Evolutionary conservation across 306 rosid species (phyloP).

Genomic region (Lathyrus aphaca): DNA sequence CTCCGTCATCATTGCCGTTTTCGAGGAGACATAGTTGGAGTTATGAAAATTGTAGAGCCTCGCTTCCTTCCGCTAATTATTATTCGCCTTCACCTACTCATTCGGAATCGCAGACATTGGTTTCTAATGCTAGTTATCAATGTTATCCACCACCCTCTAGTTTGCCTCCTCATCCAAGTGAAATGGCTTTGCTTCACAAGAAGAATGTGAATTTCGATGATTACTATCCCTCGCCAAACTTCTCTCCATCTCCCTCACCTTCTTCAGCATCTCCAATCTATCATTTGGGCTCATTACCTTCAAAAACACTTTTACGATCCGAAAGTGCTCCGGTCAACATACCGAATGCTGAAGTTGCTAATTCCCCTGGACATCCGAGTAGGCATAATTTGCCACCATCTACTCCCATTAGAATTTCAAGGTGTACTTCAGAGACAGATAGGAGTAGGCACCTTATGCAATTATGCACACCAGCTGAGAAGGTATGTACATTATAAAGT

Average conservation of each 20-base stretch:
- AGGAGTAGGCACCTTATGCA: conserved; percentile 48
- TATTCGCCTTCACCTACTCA: conserved; percentile 73
- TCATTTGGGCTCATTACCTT: conserved; percentile 44
- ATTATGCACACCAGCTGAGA: conserved; percentile 56
- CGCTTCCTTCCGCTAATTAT: conserved; percentile 50
- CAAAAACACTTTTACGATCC: conserved; percentile 62
- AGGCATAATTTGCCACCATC: conserved; percentile 66
- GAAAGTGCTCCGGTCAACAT: conserved; percentile 81
- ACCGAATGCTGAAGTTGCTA: conserved; percentile 50
- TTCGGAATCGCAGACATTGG: conserved; percentile 60
- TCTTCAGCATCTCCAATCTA: conserved; percentile 57
- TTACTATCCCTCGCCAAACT: conserved; percentile 58
- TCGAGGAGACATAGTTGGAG: conserved; percentile 78
- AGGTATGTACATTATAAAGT: conserved; percentile 53
- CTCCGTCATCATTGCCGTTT: conserved; percentile 35
- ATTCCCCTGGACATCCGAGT: conserved; percentile 48
- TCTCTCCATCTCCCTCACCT: conserved; percentile 47
- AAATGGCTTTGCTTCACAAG: conserved; percentile 53
- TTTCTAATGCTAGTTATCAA: conserved; percentile 49
- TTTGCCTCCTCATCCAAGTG: conserved; percentile 76
- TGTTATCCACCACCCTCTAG: conserved; percentile 57
- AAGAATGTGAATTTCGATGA: conserved; percentile 61
- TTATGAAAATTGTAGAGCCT: conserved; percentile 63
- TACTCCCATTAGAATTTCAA: conserved; percentile 49
- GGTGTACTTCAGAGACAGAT: conserved; percentile 49